These are phyloP conservation scores for Tremella fuciformis DNA, from an alignment of 768 basidiomycete genomes.

Conservation along the genomic window DNA sequence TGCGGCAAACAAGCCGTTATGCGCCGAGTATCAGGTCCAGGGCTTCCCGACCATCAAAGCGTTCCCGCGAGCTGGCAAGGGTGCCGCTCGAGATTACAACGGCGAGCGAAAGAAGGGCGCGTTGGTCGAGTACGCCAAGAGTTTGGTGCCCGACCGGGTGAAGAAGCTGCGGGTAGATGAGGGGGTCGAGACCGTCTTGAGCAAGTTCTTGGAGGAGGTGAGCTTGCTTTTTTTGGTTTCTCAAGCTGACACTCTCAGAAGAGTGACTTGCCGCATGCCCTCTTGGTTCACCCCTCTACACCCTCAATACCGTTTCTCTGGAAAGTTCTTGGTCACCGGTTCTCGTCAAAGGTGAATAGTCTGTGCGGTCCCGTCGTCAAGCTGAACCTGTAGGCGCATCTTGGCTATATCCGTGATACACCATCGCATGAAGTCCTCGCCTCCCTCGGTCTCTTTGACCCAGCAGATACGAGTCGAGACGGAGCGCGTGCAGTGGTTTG, in stretches of 20 bases:
- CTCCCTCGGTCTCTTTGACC: constrained; percentile 61
- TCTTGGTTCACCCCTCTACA: constrained; percentile 50
- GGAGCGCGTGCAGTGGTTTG: constrained; percentile 67
- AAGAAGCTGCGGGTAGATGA: constrained; percentile 56
- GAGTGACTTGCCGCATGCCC: constrained; percentile 43
- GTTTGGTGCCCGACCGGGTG: constrained; percentile 69
- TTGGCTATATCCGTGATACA: constrained; percentile 62
- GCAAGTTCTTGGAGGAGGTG: constrained; percentile 68
- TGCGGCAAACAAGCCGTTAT: constrained; percentile 73
- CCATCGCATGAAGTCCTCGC: constrained; percentile 51
- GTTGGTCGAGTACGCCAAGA: constrained; percentile 72
- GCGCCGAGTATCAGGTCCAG: constrained; percentile 74
- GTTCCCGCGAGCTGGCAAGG: constrained; percentile 71
- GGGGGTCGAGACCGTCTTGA: constrained; percentile 58
- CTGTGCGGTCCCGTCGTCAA: constrained; percentile 53
- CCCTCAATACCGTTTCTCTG: constrained; percentile 52
- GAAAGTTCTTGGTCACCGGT: constrained; percentile 51
- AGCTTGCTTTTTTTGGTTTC: constrained; percentile 25
- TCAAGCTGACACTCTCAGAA: constrained; percentile 32
- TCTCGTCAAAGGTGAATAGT: constrained; percentile 29
- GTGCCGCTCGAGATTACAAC: constrained; percentile 66
- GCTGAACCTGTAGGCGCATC: constrained; percentile 70
- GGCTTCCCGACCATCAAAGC: constrained; percentile 94
- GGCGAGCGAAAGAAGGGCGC: constrained; percentile 68
- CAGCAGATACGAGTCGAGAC: constrained; percentile 51